Base-by-base conservation (phyloP, 768 basidiomycete species). In the Trichaptum fuscoviolaceum region DNA sequence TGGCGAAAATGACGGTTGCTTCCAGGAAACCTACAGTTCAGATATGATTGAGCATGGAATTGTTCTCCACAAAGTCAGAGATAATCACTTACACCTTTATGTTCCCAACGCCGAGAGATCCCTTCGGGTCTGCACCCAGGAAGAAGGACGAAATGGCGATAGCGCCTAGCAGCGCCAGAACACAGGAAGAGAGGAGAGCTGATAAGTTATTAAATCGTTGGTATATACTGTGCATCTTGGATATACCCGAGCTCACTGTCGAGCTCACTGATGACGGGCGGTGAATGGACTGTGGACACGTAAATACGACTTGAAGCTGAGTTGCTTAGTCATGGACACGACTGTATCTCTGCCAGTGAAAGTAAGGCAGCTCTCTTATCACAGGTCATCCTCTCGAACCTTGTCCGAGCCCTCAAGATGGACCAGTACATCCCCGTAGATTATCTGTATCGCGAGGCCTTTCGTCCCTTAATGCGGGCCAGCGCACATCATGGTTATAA, bases 111-210 rank as follows among this genome's bases (percentile, higher is more conserved):
- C 81, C 77, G 15, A 94, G 66, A 18, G 80, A 78, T 24, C 87
- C 89, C 62, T 82, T 81, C 0, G 91, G 83, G 58, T 83, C 76
- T 15, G 86, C 81, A 6, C 79, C 82, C 73, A 91, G 85, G 57
- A 90, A 65, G 68, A 92, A 83, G 0, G 92, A 89, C 1, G 92
- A 90, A 7, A 93, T 74, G 0, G 95, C 86, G 63, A 96, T 85
- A 67, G 85, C 82, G 0, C 78, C 86, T 52, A 93, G 81, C 25
- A 93, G 80, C 7, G 79, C 82, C 88, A 93, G 90, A 70, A 87
- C 76, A 72, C 89, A 92, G 18, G 89, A 86, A 7, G 91, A 91
- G 67, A 93, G 80, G 66, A 91, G 80, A 6, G 89, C 85, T 26
- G 89, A 90, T 70, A 86, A 74, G 75, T 89, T 91, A 78, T 91